Evolutionary conservation across 768 basidiomycete species (phyloP), one percentile per base, ranked within the genome.

Genomic region (Leccinum rimulosum): DNA sequence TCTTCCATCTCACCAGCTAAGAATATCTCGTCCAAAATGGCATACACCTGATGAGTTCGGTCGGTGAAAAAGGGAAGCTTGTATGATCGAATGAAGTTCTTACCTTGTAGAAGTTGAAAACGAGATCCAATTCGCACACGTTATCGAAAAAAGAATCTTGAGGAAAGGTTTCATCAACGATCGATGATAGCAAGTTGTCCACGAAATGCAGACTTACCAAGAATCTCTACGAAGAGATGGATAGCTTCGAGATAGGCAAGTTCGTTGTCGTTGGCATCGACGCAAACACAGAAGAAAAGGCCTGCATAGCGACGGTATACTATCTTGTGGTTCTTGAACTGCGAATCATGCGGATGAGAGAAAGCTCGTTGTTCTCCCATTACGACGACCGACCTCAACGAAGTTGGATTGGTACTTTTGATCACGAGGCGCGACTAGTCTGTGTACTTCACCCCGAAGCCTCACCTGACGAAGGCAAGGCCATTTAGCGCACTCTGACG

Each of bases 341-440:
- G 45, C 30, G 56, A 52, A 36, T 48, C 55, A 50, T 31, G 59
- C 54, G 60, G 33, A 43, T 61, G 55, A 63, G 55, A 43, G 27
- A 45, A 33, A 36, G 40, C 47, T 50, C 43, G 12, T 33, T 6
- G 31, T 47, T 30, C 45, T 31, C 14, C 50, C 38, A 38, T 19
- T 45, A 40, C 35, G 35, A 30, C n/a, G 25, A 69, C 85, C 50
- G 55, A 96, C 96, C 84, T 99, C 97, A 35, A 98, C 97, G 66
- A 98, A 98, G 73, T 99, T 99, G 25, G 93, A 96, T 74, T 98
- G 97, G 65, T 98, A 97, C 76, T 98, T 98, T 79, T 98, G 95
- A 74, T 99, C 97, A 62, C 97, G 78, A 17, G 97, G 95, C 0
- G 97, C 97, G 11, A 99, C 93, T 61, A 98, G 75, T 36, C 97